These are phyloP conservation scores for Penicillium sp. DNA, from an alignment of 2,329 filamentous ascomycete species.

Conservation along the genomic window DNA sequence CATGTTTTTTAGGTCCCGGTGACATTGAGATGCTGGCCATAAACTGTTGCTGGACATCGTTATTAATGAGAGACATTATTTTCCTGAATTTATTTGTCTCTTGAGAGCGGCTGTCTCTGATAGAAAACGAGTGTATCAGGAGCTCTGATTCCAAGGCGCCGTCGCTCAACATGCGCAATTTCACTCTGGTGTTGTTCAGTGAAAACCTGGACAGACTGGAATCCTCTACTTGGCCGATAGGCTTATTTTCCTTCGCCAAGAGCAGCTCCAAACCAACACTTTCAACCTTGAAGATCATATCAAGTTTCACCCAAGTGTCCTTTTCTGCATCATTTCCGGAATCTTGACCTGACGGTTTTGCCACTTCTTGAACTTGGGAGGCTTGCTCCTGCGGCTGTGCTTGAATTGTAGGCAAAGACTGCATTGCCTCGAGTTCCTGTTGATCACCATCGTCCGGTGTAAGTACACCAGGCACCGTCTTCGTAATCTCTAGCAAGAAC, in stretches of 20 bases:
- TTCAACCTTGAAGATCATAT: slow-evolving; percentile 83
- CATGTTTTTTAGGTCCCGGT: slow-evolving; percentile 70
- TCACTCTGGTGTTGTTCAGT: slow-evolving; percentile 85
- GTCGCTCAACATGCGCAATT: slow-evolving; percentile 89
- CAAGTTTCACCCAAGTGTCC: slow-evolving; percentile 85
- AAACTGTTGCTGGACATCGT: slow-evolving; percentile 86
- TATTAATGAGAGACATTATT: slow-evolving; percentile 97
- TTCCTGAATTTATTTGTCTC: slow-evolving; percentile 95
- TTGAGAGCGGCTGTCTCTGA: slow-evolving; percentile 81
- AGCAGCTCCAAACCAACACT: slow-evolving; percentile 87
- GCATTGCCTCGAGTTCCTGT: slow-evolving; percentile 67
- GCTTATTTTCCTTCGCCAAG: slow-evolving; percentile 68
- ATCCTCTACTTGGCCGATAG: slow-evolving; percentile 71
- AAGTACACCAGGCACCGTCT: slow-evolving; percentile 84
- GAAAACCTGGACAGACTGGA: slow-evolving; percentile 92
- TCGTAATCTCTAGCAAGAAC: slow-evolving; percentile 81
- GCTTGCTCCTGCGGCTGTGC: slow-evolving; percentile 44
- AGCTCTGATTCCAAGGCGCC: slow-evolving; percentile 89
- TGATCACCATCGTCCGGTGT: slow-evolving; percentile 68
- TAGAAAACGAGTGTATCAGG: slow-evolving; percentile 89
- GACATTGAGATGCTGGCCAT: slow-evolving; percentile 97
- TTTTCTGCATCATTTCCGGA: slow-evolving; percentile 68
- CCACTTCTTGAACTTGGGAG: slow-evolving; percentile 20
- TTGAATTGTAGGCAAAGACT: slow-evolving; percentile 62
- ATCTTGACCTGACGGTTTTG: slow-evolving; percentile 51